Evolutionary conservation across 2,329 filamentous ascomycete genomes (phyloP).

Genomic region (Pyrenophora graminea): DNA sequence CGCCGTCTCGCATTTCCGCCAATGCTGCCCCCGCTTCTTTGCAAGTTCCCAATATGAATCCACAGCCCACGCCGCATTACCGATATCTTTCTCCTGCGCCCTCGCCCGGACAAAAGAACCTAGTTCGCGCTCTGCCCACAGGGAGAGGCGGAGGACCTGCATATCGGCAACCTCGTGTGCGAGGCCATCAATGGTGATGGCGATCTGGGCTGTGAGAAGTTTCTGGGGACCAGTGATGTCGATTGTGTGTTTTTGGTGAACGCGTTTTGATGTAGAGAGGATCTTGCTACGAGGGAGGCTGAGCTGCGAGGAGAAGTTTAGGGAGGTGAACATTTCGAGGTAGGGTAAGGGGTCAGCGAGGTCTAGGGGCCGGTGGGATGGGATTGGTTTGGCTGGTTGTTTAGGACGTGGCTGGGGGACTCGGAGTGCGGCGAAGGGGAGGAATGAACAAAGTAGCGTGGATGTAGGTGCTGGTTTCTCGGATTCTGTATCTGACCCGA

Average conservation of each 20-base stretch:
- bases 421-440: constrained; percentile 42
- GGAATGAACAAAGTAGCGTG: constrained; percentile 46
- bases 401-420: constrained; percentile 31
- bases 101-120: constrained; percentile 55
- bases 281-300: constrained; percentile 26
- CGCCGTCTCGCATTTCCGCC: constrained; percentile 59
- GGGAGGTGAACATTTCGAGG: constrained; percentile 70
- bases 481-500: constrained; percentile 18
- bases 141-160: constrained; percentile 60
- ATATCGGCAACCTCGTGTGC: constrained; percentile 59
- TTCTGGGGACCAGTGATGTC: constrained; percentile 56
- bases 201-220: constrained; percentile 62
- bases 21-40: constrained; percentile 64
- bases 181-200: constrained; percentile 57
- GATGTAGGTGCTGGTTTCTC: constrained; percentile 35
- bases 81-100: constrained; percentile 57
- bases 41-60: constrained; percentile 69
- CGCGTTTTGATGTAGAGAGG: constrained; percentile 14
- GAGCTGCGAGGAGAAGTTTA: constrained; percentile 64
- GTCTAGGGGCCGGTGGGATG: constrained; percentile 68
- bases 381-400: constrained; percentile 46
- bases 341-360: constrained; percentile 70
- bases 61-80: constrained; percentile 68
- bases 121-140: constrained; percentile 63
- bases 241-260: constrained; percentile 56